Percentiles rank a stretch among this genome's conserved stretches.
Conservation (phyloP, 176 grass and related monocot genomes). For the Musa beccarii region DNA sequence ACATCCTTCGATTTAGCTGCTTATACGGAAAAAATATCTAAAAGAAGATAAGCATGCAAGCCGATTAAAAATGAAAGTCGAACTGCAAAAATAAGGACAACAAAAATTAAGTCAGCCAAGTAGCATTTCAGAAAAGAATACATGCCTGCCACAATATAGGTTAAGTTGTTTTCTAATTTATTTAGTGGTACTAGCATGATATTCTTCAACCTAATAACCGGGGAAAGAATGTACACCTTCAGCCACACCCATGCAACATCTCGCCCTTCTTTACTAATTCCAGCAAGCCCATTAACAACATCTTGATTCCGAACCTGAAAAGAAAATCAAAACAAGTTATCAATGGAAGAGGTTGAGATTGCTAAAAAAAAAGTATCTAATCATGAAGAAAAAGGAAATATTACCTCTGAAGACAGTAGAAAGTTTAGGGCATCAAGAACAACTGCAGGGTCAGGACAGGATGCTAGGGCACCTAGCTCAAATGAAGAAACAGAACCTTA, state of each 20-base stretch:
- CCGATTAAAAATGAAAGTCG: too few relatives aligned
- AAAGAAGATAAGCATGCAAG: too few relatives aligned
- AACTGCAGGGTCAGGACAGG: conserved; percentile 56
- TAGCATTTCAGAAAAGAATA: too few relatives aligned
- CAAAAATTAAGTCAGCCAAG: too few relatives aligned
- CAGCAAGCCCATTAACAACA: conserved; percentile 51
- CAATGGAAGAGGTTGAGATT: background rate
- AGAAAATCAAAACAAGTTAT: background rate
- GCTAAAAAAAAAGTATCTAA: background rate
- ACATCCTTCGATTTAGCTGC: too few relatives aligned
- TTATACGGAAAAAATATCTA: too few relatives aligned
- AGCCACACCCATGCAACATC: conserved; percentile 86
- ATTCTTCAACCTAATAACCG: background rate
- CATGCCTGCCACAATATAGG: too few relatives aligned
- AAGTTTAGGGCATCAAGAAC: conserved; percentile 66
- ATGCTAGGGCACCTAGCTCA: conserved; percentile 61
- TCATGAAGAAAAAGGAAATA: background rate
- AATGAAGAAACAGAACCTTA: conserved; percentile 4
- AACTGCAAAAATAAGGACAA: too few relatives aligned
- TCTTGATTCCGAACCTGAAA: conserved; percentile 87
- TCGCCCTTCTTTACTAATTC: conserved; percentile 44
- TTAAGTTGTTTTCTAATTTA: too few relatives aligned
- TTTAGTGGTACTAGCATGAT: too few relatives aligned
- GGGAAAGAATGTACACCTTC: conserved; percentile 58
- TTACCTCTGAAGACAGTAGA: conserved; percentile 66